Evolutionary conservation across 352 stramenopile genomes (phyloP), one percentile per base, ranked within the genome.

Genomic region (Pythium pyrilobum): DNA sequence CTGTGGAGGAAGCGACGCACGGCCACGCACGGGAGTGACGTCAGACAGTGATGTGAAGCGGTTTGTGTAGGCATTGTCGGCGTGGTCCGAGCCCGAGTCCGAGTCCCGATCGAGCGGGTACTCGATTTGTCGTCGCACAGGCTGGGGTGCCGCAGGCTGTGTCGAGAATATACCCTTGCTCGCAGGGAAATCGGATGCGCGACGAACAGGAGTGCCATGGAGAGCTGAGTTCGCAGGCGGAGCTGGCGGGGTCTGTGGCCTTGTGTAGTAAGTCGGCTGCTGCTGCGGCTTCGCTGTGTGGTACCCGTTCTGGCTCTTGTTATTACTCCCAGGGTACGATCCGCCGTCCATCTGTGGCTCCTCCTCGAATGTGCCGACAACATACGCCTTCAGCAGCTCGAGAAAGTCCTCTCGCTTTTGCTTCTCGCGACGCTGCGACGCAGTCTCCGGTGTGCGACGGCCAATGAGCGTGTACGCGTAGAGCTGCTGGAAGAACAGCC

Each of bases 401-500:
- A 89, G 49, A 53, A 91, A 90, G 0, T 69, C 41, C 9, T 86
- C 78, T n/a, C 83, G 53, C 46, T 81, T 75, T 11, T 88, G 58
- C 37, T 85, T 76, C 49, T 84, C 56, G 28, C 83, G 82, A 15
- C 67, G 69, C 49, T 81, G 64, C 9, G 60, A 62, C 16, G 62
- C 74, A 13, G 61, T 66, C 36, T 73, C 52, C 2, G 74, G 69
- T 18, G 69, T 79, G 5, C 73, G 72, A 32, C 83, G 81, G 2
- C 80, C 82, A 46, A 92, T 87, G 20, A 91, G 44, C 13, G 76
- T 85, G 56, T 88, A 90, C 9, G 82, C 82, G 54, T 90, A 89
- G 2, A 92, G 59, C 54, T 92, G 82, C 66, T 92, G 82, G 67
- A 91, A 92, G 50, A 92, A 92, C 7, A 92, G 64, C 0, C 77